Evolutionary conservation across 495 filamentous ascomycete species (phyloP), one percentile per base, ranked within the genome.

Genomic region (Oidiodendron maius): DNA sequence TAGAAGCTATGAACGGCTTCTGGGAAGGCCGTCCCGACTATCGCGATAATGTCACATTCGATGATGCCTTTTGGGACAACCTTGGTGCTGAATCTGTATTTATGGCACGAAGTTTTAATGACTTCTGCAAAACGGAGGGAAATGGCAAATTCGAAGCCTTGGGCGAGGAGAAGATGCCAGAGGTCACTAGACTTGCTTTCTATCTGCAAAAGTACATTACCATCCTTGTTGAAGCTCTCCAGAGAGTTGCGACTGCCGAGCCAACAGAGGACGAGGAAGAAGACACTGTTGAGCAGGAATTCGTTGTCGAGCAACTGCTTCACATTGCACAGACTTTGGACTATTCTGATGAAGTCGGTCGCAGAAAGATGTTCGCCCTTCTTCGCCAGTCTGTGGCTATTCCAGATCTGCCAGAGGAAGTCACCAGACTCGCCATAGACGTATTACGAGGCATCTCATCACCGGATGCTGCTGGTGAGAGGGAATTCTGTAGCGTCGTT

Each of bases 21-120:
- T 99, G 93, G 93, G 84, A 89, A 57, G 88, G 90, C 24, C 81
- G 93, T 20, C 84, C 87, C 2, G 93, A 99, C 61, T 96, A 97
- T 61, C 72, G 87, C 3, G 87, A 93, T 26, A 81, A 75, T 13
- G 72, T 96, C 43, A 67, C 71, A 17, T 95, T 99, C 50, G 82
- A 89, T 41, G 86, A 96, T 57, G 67, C 67, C 5, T 99, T 89
- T 70, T 99, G 90, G 86, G 83, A 96, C 50, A 80, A 77, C 4
- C 71, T 97, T 15, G 89, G 78, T 1, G 83, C 87, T 25, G 93
- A 97, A 62, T 84, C 85, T 1, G 80, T 86, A 1, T 99, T 97
- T 62, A 77, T 96, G 22, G 82, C 83, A 1, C 77, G 93, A 9
- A 95, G 84, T 12, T 95, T 95, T 71, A 97, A 96, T 53, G 89